These are phyloP conservation scores for Erythrobasidium yunnanense DNA, from an alignment of 768 basidiomycete genomes.

Conservation along the genomic window DNA sequence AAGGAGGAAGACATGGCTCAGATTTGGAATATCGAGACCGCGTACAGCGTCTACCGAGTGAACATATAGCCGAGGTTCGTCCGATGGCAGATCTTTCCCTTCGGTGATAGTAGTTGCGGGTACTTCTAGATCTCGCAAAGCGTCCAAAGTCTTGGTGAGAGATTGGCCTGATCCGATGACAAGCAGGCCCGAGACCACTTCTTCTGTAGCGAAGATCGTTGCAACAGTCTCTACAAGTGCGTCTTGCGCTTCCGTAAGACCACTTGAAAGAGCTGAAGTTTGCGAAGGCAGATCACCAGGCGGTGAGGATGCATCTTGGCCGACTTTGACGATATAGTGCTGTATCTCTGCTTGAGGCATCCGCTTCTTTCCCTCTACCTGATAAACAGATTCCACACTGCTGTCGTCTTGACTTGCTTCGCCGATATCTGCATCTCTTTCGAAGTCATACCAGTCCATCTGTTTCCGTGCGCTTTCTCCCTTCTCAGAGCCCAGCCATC, in stretches of 20 bases:
- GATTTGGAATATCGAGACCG: slow-evolving; percentile 7
- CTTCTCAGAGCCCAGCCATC: not conserved
- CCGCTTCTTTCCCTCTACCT: not conserved
- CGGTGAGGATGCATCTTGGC: not conserved
- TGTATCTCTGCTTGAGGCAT: slow-evolving; percentile 3
- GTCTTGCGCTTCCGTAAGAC: not conserved
- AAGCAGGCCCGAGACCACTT: slow-evolving; percentile 6
- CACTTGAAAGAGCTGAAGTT: not conserved
- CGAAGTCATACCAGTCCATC: slow-evolving; percentile 24
- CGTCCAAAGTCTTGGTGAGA: not conserved
- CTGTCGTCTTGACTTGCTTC: not conserved
- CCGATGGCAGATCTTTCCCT: not conserved
- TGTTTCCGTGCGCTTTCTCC: not conserved
- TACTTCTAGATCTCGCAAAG: not conserved
- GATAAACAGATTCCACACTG: not conserved
- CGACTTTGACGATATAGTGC: not conserved
- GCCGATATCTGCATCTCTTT: not conserved
- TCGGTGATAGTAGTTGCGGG: not conserved
- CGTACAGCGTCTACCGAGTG: slow-evolving; percentile 14
- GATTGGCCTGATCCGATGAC: slow-evolving; percentile 8
- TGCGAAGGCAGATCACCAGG: not conserved
- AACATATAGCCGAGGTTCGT: slow-evolving; percentile 4
- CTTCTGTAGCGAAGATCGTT: slow-evolving; percentile 6
- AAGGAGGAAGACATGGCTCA: slow-evolving; percentile 13
- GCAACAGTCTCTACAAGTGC: not conserved